Base-by-base conservation (phyloP, 352 stramenopile species). In the Globisporangium recalcitrans region DNA sequence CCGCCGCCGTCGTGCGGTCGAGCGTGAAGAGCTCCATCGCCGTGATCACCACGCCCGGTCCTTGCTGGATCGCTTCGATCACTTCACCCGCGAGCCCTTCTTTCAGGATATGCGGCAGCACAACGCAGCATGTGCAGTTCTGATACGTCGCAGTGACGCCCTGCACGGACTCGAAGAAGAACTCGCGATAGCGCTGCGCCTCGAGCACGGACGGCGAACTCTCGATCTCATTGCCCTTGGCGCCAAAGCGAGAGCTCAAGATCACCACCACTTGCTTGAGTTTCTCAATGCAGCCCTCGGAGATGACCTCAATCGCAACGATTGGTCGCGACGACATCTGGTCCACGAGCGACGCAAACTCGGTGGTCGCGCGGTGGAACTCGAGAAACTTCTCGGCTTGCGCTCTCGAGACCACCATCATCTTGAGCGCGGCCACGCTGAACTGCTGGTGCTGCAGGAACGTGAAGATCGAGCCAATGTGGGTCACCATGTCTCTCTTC, bases 81-180 rank as follows among this genome's bases (percentile, higher is more conserved):
- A 98, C 90, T 26, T 87, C 69, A 19, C 93, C 93, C 1, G 75
- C 73, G 5, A 87, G 52, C 4, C 80, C 83, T 65, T 91, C 85
- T 62, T 95, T 97, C 6, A 98, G 74, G n/a, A 93, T 85, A 63
- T 98, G 95, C 6, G 92, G 93, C 54, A 97, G 83, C 7, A 98
- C 84, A 4, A 98, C 82, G 48, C 90, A 97, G 67, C 88, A 98
- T 1, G 91, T 97, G 62, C 90, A 98, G 72, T 85, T 88, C 56
- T 95, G 82, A 34, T 91, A 91, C 0, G 73, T 89, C 1, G 90
- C 90, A 0, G 89, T 96, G 11, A 70, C 44, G 9, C 58, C 55
- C n/a, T 89, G 79, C 11, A 47, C 60, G 1, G 70, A 78, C 58
- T 88, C 75, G 38, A 88, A 84, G 68, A 85, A 88, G 55, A 88